These are phyloP conservation scores for Colletotrichum sp. DNA, from an alignment of 2,329 filamentous ascomycete species.

Conservation along the genomic window DNA sequence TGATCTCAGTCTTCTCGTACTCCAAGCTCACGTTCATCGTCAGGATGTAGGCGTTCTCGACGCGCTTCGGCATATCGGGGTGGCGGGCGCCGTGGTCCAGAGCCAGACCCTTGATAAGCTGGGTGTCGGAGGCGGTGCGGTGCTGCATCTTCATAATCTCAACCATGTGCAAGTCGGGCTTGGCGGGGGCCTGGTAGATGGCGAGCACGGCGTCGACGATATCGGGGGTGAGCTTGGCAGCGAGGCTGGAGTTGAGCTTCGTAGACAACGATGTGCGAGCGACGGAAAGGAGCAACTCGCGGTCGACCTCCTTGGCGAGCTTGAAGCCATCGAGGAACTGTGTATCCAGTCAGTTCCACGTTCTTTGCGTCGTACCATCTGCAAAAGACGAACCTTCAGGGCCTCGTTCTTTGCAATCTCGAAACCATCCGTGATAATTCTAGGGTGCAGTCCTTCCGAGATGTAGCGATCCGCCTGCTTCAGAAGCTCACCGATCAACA, in stretches of 20 bases:
- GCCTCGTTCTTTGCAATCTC: constrained; percentile 95
- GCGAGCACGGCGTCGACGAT: constrained; percentile 96
- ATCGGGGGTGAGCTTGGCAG: constrained; percentile 88
- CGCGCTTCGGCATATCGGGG: constrained; percentile 96
- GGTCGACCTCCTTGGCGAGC: constrained; percentile 83
- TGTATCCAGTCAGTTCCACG: background rate
- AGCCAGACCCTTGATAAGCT: constrained; percentile 90
- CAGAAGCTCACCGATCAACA: constrained; percentile 93
- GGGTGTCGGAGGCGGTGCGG: constrained; percentile 92
- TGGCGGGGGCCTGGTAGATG: constrained; percentile 87
- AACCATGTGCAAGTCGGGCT: constrained; percentile 98
- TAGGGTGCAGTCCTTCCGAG: constrained; percentile 92
- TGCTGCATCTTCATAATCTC: constrained; percentile 99
- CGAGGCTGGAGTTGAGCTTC: constrained; percentile 89
- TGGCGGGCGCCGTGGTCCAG: constrained; percentile 95
- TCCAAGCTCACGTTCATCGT: constrained; percentile 96
- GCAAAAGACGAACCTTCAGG: constrained; percentile 67
- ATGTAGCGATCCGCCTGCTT: constrained; percentile 98
- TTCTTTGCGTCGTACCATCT: background rate
- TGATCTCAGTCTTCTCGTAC: constrained; percentile 99
- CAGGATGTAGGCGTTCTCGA: constrained; percentile 94
- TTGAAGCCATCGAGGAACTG: constrained; percentile 96
- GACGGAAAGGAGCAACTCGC: constrained; percentile 91
- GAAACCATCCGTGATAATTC: constrained; percentile 96
- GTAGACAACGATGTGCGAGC: constrained; percentile 94